Conservation (phyloP, 306 rosid species). For the Glycine soja region DNA sequence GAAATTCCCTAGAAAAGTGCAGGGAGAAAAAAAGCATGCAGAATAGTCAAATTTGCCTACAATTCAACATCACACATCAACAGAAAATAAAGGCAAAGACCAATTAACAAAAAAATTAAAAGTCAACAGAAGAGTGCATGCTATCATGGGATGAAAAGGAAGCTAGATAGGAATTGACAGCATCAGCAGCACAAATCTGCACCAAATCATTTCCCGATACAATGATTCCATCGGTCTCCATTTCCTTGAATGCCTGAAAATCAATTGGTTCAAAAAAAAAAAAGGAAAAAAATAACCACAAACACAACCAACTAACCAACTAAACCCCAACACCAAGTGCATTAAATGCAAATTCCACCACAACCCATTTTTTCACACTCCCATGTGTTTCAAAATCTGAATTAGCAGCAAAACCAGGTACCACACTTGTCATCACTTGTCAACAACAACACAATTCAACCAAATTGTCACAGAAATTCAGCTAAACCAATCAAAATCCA, state of each 20-base stretch:
- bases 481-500: slow-evolving; percentile 48
- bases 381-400: slow-evolving; percentile 34
- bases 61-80: slow-evolving; percentile 29
- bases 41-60: slow-evolving; percentile 32
- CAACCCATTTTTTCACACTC: slow-evolving; percentile 44
- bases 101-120: slow-evolving; percentile 41
- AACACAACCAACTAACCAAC: slow-evolving; percentile 46
- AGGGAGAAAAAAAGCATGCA: slow-evolving; percentile 13
- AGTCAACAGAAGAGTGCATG: slow-evolving; percentile 39
- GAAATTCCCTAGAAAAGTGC: slow-evolving; percentile 32
- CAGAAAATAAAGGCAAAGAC: slow-evolving; percentile 37
- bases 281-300: not conserved
- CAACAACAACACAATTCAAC: slow-evolving; percentile 41
- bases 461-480: slow-evolving; percentile 43
- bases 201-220: slow-evolving; percentile 47
- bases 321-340: slow-evolving; percentile 27
- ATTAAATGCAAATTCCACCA: slow-evolving; percentile 50
- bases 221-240: slow-evolving; percentile 51
- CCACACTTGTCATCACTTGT: slow-evolving; percentile 31
- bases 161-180: slow-evolving; percentile 44
- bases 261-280: slow-evolving; percentile 24
- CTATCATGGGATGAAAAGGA: slow-evolving; percentile 46
- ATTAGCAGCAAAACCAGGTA: slow-evolving; percentile 29
- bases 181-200: slow-evolving; percentile 38
- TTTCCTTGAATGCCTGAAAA: slow-evolving; percentile 44